Evolutionary conservation across 306 rosid genomes (phyloP).

Genomic region (Medicago ruthenica): DNA sequence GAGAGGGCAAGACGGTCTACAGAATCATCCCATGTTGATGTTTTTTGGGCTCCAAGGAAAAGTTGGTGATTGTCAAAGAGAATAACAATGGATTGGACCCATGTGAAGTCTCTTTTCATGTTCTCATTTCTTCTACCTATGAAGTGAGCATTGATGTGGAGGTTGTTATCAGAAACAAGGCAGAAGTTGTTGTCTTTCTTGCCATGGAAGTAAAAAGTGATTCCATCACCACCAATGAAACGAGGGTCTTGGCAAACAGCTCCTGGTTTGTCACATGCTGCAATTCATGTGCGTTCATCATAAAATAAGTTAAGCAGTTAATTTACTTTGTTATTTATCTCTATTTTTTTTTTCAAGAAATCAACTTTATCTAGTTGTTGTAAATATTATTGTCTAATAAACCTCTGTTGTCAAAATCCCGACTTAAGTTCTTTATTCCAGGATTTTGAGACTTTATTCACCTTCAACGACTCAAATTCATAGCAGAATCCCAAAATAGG

Average conservation of each 20-base stretch:
- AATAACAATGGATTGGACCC: conserved; percentile 71
- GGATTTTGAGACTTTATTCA: too few species aligned
- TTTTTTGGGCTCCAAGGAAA: conserved; percentile 54
- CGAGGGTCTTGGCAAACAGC: conserved; percentile 66
- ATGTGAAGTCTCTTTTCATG: conserved; percentile 77
- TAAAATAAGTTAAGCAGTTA: not conserved
- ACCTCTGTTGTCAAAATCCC: too few species aligned
- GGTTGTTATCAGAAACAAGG: conserved; percentile 62
- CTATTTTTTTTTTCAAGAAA: too few species aligned
- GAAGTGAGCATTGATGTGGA: conserved; percentile 78
- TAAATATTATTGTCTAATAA: too few species aligned
- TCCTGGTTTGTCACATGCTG: conserved; percentile 53
- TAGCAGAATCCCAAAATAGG: too few species aligned
- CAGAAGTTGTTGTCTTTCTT: conserved; percentile 68
- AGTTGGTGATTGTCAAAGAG: conserved; percentile 58
- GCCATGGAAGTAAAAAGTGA: conserved; percentile 78
- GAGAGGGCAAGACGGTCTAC: conserved; percentile 49
- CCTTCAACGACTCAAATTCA: too few species aligned
- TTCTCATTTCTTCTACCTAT: conserved; percentile 57
- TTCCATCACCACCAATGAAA: conserved; percentile 70
- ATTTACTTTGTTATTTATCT: too few species aligned
- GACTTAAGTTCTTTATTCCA: too few species aligned
- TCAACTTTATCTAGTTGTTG: too few species aligned
- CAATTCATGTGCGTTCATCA: not conserved
- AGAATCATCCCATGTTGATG: conserved; percentile 59